phyloP scores from a whole-genome alignment of 2,329 filamentous ascomycete genomes.

The Salinomyces thailandicus region DNA sequence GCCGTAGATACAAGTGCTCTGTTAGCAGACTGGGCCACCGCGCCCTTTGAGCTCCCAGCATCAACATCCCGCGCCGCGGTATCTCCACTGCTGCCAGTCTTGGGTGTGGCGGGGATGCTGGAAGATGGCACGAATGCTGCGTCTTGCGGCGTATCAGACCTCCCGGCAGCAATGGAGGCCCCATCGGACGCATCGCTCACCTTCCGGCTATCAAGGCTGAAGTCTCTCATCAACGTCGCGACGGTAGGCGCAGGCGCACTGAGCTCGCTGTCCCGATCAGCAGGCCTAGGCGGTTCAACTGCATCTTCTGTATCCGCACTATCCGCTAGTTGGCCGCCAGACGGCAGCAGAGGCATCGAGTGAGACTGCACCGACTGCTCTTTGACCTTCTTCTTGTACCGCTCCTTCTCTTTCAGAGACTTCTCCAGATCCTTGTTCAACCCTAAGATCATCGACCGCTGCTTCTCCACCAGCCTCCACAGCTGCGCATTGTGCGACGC shows the following conservation, averaged over 20 bases:
- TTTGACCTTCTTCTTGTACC: conserved; percentile 82
- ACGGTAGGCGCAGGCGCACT: neutral
- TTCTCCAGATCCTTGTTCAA: conserved; percentile 91
- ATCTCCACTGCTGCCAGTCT: conserved; percentile 13
- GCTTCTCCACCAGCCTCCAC: conserved; percentile 94
- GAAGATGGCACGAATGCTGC: conserved; percentile 9
- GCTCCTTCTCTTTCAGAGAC: conserved; percentile 85
- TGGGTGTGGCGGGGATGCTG: conserved; percentile 14
- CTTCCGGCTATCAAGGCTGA: conserved; percentile 20
- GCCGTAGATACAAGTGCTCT: neutral
- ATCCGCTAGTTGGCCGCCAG: conserved; percentile 8
- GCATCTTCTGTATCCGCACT: conserved; percentile 14
- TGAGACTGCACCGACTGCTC: conserved; percentile 48
- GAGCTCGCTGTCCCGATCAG: conserved; percentile 3
- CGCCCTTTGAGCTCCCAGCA: neutral
- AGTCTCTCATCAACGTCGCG: conserved; percentile 9
- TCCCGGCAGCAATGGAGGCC: conserved; percentile 10
- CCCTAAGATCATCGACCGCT: conserved; percentile 83
- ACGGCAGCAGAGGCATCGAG: conserved; percentile 20
- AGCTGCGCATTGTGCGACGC: conserved; percentile 83
- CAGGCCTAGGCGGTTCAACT: conserved; percentile 19
- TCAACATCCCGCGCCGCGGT: conserved; percentile 10
- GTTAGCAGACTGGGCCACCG: neutral
- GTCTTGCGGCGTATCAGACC: conserved; percentile 24
- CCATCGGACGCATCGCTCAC: conserved; percentile 19